Evolutionary conservation across 2,329 filamentous ascomycete species (phyloP).

Genomic region (Tolypocladium pustulatum): DNA sequence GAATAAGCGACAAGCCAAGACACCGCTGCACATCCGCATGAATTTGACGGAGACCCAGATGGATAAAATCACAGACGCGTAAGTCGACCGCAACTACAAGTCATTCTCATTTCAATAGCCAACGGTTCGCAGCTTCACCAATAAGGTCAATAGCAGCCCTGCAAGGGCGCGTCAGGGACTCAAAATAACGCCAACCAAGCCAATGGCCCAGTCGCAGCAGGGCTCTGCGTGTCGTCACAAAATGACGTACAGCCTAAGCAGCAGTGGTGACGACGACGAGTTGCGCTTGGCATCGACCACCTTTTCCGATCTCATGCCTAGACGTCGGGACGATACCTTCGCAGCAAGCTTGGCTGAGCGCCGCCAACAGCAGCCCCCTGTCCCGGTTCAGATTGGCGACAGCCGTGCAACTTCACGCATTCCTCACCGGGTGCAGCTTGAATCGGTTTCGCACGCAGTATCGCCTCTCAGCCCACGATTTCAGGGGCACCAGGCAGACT

Average conservation of each 20-base stretch:
- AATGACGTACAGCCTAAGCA: slow-evolving; percentile 1
- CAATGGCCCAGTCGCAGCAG: slow-evolving; percentile 10
- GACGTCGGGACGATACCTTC: slow-evolving; percentile 8
- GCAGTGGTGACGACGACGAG: slow-evolving; percentile 1
- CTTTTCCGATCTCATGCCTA: slow-evolving; percentile 21
- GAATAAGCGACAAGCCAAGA: slow-evolving; percentile 19
- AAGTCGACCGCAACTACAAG: slow-evolving; percentile 8
- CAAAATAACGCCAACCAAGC: slow-evolving; percentile 9
- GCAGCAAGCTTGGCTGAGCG: slow-evolving; percentile 17
- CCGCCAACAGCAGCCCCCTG: slow-evolving; percentile 15
- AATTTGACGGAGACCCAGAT: slow-evolving; percentile 38
- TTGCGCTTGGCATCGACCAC: slow-evolving; percentile 9
- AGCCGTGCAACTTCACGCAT: slow-evolving; percentile 1
- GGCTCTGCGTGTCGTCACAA: neutral
- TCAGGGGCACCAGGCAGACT: neutral
- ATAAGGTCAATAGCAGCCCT: slow-evolving; percentile 17
- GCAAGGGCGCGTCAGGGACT: slow-evolving; percentile 8
- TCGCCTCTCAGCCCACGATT: slow-evolving; percentile 15
- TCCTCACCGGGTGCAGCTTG: slow-evolving; percentile 8
- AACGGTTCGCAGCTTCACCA: slow-evolving; percentile 19
- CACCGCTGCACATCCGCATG: slow-evolving; percentile 34
- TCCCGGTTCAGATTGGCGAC: slow-evolving; percentile 14
- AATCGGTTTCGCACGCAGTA: slow-evolving; percentile 10
- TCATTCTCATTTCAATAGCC: slow-evolving; percentile 1
- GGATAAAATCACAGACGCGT: slow-evolving; percentile 36